Percentiles rank a stretch among this genome's conserved stretches.
Conservation (phyloP, 441 rosid genomes). For the Kokia cookei region DNA sequence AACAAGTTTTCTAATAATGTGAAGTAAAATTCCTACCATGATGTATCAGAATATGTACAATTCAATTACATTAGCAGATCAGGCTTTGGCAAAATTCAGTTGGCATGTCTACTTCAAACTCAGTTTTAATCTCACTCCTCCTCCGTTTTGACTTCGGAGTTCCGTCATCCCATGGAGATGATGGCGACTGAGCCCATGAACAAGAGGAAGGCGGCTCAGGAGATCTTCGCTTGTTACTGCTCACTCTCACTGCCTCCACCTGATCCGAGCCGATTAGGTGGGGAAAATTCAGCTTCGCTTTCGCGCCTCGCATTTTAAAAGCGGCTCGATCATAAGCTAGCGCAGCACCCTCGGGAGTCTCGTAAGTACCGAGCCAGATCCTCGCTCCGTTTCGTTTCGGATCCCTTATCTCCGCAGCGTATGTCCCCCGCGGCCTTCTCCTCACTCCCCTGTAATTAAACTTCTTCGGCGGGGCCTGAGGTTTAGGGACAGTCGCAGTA, state of each 20-base stretch:
- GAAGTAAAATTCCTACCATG: not conserved
- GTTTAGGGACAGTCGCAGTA: not conserved
- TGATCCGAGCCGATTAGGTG: slow-evolving; percentile 30
- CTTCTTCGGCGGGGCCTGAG: not conserved
- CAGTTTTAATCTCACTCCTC: no score
- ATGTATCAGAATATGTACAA: not conserved
- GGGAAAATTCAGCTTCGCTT: slow-evolving; percentile 55
- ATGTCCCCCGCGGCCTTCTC: slow-evolving; percentile 57
- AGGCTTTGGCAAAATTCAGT: not conserved
- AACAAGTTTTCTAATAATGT: not conserved
- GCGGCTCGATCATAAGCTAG: slow-evolving; percentile 54
- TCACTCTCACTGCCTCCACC: slow-evolving; percentile 24
- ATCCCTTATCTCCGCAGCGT: slow-evolving; percentile 56
- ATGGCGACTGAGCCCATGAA: slow-evolving; percentile 19
- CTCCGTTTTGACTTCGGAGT: no score
- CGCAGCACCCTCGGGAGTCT: slow-evolving; percentile 50
- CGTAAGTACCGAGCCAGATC: slow-evolving; percentile 57
- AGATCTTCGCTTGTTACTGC: slow-evolving; percentile 25
- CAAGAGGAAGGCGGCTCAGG: slow-evolving; percentile 21
- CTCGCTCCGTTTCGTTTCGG: slow-evolving; percentile 42
- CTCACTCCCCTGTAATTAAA: slow-evolving; percentile 38
- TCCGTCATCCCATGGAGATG: not conserved
- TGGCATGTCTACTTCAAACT: not conserved
- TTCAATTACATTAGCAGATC: not conserved
- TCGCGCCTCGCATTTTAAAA: slow-evolving; percentile 42